These are phyloP conservation scores for Ceratocystis alfenasii DNA, from an alignment of 2,329 filamentous ascomycete genomes.

Conservation along the genomic window DNA sequence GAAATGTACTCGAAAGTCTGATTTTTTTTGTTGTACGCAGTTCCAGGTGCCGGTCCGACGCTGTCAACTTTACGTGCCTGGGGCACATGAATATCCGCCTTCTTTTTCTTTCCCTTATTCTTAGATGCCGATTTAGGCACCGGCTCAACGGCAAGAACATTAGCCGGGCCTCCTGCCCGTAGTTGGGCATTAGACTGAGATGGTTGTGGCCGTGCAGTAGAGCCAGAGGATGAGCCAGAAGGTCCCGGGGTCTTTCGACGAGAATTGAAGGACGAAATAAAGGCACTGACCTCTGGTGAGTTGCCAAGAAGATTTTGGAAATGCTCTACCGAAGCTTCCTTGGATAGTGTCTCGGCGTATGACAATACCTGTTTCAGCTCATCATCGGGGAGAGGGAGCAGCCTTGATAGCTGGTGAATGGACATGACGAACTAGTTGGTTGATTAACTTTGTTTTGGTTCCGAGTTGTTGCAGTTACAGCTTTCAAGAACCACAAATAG, in stretches of 20 bases:
- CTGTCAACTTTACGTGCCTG: constrained; percentile 52
- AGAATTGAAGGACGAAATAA: constrained; percentile 71
- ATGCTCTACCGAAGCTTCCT: constrained; percentile 66
- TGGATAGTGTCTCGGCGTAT: constrained; percentile 67
- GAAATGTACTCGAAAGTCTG: constrained; percentile 62
- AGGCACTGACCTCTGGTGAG: constrained; percentile 62
- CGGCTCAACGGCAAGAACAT: constrained; percentile 27
- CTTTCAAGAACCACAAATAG: neutral
- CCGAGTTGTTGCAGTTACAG: neutral
- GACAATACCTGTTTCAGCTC: constrained; percentile 74
- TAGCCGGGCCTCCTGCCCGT: constrained; percentile 22
- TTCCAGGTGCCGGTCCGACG: constrained; percentile 50
- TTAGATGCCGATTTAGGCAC: constrained; percentile 39
- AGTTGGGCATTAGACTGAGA: neutral
- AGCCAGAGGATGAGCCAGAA: constrained; percentile 22
- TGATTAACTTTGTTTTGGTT: neutral
- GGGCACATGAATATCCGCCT: constrained; percentile 50
- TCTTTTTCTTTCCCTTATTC: constrained; percentile 44
- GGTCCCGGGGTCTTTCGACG: constrained; percentile 38
- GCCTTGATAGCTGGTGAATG: constrained; percentile 56
- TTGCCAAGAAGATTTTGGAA: constrained; percentile 82
- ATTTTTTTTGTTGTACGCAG: constrained; percentile 62
- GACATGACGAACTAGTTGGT: constrained; percentile 35
- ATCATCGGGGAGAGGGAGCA: constrained; percentile 75
- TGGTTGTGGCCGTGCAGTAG: constrained; percentile 12